phyloP scores from a whole-genome alignment of 169 alveolate genomes.

The Plasmodium inui region DNA sequence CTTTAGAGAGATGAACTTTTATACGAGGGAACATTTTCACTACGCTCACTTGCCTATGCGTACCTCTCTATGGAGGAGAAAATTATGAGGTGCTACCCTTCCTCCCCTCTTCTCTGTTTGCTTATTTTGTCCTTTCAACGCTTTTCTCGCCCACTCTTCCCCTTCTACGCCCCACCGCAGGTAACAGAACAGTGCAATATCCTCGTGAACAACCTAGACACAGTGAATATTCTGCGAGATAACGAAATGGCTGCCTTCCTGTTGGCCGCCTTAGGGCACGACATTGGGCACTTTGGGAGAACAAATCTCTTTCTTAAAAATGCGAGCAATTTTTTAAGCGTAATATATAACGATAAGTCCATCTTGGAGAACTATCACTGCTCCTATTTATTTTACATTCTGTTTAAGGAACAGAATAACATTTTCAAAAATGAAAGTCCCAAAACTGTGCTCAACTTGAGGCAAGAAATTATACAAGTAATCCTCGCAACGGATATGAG shows the following conservation, averaged over 20 bases:
- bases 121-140: background rate
- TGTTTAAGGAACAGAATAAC: slow-evolving; percentile 78
- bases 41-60: background rate
- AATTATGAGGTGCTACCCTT: background rate
- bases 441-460: slow-evolving; percentile 48
- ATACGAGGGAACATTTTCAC: background rate
- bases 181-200: slow-evolving; percentile 63
- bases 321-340: slow-evolving; percentile 86
- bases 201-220: slow-evolving; percentile 49
- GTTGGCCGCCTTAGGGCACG: slow-evolving; percentile 92
- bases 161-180: background rate
- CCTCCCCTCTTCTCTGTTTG: background rate
- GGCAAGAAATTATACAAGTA: slow-evolving; percentile 91
- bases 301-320: slow-evolving; percentile 88
- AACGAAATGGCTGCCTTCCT: slow-evolving; percentile 83
- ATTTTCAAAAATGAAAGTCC: slow-evolving; percentile 73
- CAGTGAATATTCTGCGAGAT: slow-evolving; percentile 52
- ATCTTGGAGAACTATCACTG: slow-evolving; percentile 95
- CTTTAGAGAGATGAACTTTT: background rate
- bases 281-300: slow-evolving; percentile 94
- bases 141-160: background rate
- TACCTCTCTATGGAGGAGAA: background rate
- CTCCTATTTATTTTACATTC: slow-evolving; percentile 86
- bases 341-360: slow-evolving; percentile 92
- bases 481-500: slow-evolving; percentile 96